Conservation (phyloP, 495 filamentous ascomycete species). For the Apiosordaria backusii region DNA sequence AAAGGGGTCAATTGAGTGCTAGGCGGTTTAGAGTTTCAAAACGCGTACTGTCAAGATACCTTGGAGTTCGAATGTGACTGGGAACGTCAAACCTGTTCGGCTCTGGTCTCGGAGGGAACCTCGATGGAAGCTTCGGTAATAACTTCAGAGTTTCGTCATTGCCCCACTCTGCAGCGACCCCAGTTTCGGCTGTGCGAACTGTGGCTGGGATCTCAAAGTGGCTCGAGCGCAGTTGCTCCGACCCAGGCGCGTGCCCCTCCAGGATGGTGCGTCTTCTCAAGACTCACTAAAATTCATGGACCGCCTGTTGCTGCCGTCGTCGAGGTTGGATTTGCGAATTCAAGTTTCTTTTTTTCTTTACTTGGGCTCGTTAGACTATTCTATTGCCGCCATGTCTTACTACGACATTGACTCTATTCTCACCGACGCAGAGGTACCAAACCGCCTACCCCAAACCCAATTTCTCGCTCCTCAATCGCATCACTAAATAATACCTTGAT, state of each 20-base stretch:
- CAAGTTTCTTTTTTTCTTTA: not conserved
- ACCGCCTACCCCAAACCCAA: not conserved
- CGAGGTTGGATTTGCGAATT: not conserved
- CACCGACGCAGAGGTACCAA: constrained; percentile 77
- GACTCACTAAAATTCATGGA: not conserved
- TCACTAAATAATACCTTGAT: constrained; percentile 1
- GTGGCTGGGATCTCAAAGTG: not conserved
- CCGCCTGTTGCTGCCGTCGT: not conserved
- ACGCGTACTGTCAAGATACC: not conserved
- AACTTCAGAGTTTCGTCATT: constrained; percentile 30
- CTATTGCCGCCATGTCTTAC: constrained; percentile 66
- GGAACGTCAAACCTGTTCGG: constrained; percentile 8
- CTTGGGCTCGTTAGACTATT: not conserved
- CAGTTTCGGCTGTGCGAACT: not conserved
- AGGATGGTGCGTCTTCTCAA: constrained; percentile 3
- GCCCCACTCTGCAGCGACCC: constrained; percentile 15
- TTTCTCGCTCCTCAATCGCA: not conserved
- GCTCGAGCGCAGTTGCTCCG: not conserved
- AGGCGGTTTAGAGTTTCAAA: not conserved
- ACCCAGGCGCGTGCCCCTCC: constrained; percentile 2
- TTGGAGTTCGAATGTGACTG: not conserved
- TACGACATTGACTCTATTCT: constrained; percentile 93
- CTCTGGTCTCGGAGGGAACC: constrained; percentile 15
- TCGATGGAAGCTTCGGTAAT: constrained; percentile 26
- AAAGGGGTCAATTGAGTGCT: constrained; percentile 18